Percentiles rank a stretch among this genome's conserved stretches.
Evolutionary conservation across 2,329 filamentous ascomycete species (phyloP).

Genomic region (Dactylellina leptospora): DNA sequence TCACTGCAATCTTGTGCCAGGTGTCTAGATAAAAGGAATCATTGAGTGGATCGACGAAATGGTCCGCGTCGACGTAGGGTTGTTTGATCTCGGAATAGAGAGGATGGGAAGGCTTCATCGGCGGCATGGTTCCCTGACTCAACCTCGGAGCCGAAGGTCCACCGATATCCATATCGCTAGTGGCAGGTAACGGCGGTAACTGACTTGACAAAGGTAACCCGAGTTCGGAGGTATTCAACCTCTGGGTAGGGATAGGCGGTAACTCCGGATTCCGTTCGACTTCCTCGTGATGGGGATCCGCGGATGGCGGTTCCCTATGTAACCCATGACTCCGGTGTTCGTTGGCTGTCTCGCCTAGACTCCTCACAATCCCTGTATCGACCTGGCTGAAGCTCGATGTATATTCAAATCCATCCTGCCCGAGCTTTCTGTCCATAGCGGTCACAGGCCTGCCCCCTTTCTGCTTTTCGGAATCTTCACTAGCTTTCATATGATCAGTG

Average conservation of each 20-base stretch:
- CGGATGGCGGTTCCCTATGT: slow-evolving; percentile 6
- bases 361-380: slow-evolving; percentile 43
- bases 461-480: slow-evolving; percentile 56
- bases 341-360: not conserved
- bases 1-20: slow-evolving; percentile 86
- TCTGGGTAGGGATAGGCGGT: slow-evolving; percentile 66
- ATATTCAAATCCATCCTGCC: slow-evolving; percentile 42
- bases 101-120: slow-evolving; percentile 61
- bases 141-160: slow-evolving; percentile 70
- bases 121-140: slow-evolving; percentile 62
- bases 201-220: slow-evolving; percentile 75
- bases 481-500: slow-evolving; percentile 73
- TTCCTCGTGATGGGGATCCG: slow-evolving; percentile 58
- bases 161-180: slow-evolving; percentile 83
- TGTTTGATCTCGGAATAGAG: slow-evolving; percentile 74
- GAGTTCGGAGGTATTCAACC: slow-evolving; percentile 72
- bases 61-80: slow-evolving; percentile 82
- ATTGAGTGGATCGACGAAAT: slow-evolving; percentile 89
- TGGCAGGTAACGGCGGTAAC: slow-evolving; percentile 73
- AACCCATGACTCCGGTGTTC: slow-evolving; percentile 7
- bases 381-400: slow-evolving; percentile 50
- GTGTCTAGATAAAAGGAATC: slow-evolving; percentile 84
- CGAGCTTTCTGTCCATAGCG: slow-evolving; percentile 40
- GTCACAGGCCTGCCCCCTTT: slow-evolving; percentile 29
- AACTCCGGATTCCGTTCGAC: slow-evolving; percentile 63